Percentiles rank a stretch among this genome's conserved stretches.
Conservation (phyloP, 2,329 filamentous ascomycete genomes). For the Elsinoe fawcettii region DNA sequence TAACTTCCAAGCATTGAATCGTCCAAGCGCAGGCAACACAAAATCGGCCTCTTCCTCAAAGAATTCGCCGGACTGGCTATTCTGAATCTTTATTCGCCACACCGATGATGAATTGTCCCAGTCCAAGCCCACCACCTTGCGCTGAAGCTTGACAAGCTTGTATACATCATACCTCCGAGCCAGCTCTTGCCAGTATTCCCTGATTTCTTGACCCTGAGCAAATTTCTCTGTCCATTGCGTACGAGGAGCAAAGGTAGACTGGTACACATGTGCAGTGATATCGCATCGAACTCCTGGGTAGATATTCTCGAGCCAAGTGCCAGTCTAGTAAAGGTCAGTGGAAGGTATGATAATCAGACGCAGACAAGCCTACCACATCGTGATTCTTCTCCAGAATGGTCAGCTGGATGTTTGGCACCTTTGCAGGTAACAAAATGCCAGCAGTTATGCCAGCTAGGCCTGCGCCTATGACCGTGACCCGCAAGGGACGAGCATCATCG, state of each 20-base stretch:
- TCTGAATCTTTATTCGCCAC: slow-evolving; percentile 47
- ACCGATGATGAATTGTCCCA: slow-evolving; percentile 48
- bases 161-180: slow-evolving; percentile 60
- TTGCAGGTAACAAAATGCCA: slow-evolving; percentile 58
- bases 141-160: slow-evolving; percentile 47
- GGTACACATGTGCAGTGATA: slow-evolving; percentile 63
- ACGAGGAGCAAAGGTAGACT: slow-evolving; percentile 60
- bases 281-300: slow-evolving; percentile 63
- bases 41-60: slow-evolving; percentile 50
- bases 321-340: slow-evolving; percentile 46
- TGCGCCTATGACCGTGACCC: slow-evolving; percentile 57
- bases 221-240: slow-evolving; percentile 62
- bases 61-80: slow-evolving; percentile 27
- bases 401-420: slow-evolving; percentile 59
- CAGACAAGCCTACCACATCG: slow-evolving; percentile 48
- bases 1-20: slow-evolving; percentile 58
- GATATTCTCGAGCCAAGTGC: slow-evolving; percentile 42
- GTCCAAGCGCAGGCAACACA: slow-evolving; percentile 55
- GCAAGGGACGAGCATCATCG: slow-evolving; percentile 17
- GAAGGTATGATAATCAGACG: slow-evolving; percentile 27
- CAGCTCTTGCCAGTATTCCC: slow-evolving; percentile 56
- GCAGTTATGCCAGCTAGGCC: slow-evolving; percentile 57
- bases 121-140: slow-evolving; percentile 46
- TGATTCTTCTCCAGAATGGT: slow-evolving; percentile 61
- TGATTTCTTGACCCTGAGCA: slow-evolving; percentile 58